Base-by-base conservation (phyloP, 192 early-diverging fungal species). In the Thoreauomyces humboldtii region DNA sequence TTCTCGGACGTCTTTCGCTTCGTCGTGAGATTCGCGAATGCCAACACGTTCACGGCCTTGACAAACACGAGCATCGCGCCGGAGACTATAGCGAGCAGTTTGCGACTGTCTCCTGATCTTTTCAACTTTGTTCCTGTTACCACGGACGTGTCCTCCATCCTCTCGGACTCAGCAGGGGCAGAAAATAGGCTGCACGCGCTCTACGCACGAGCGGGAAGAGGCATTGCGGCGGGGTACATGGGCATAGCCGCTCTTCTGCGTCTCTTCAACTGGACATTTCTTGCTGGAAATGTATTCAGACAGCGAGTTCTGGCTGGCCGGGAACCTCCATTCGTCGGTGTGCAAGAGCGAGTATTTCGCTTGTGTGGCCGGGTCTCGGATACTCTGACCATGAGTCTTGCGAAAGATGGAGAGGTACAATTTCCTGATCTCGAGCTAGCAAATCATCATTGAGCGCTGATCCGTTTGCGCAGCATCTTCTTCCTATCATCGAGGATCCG, bases 401-500 rank as follows among this genome's bases (percentile, higher is more conserved):
- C 46, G 19, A 51, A 29, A 24, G 62, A 64, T 15, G 36, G 36
- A 37, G 48, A 61, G 44, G 59, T 61, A 29, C 15, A 7, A 15
- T 28, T 4, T 22, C 17, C 17, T 27, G 19, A 28, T 52, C 9
- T 4, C 3, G n/a, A n/a, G n/a, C n/a, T n/a, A n/a, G n/a, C n/a
- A n/a, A n/a, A n/a, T n/a, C n/a, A n/a, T n/a, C n/a, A n/a, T n/a
- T n/a, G n/a, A n/a, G n/a, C n/a, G n/a, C n/a, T n/a, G n/a, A n/a
- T n/a, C n/a, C n/a, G n/a, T n/a, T n/a, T n/a, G n/a, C n/a, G n/a
- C 28, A 53, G 62, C 62, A 64, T 24, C 19, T 64, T 64, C 34
- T 64, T 21, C 62, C 62, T 15, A 53, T 64, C 29, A 64, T 64
- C 29, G 62, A 64, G 33, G 48, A 64, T 37, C 62, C 62, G 2